Evolutionary conservation across 345 rosid species (phyloP), one percentile per base, ranked within the genome.

Genomic region (Murraya paniculata): DNA sequence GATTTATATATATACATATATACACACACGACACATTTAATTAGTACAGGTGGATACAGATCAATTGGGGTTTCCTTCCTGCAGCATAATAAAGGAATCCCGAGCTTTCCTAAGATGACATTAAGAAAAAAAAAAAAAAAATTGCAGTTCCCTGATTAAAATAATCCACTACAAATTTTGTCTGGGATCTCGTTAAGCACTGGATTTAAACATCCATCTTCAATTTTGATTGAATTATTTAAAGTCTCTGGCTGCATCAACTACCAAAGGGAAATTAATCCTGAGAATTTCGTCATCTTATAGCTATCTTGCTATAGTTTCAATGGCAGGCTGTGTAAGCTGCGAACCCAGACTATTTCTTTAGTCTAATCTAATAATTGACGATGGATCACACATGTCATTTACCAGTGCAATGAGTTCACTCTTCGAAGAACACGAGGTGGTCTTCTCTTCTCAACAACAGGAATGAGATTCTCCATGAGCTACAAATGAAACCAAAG

Each of bases 401-500:
- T 76, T 75, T 83, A 85, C 92, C 90, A 88, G 30, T 83, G 74
- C 81, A 70, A 14, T 0, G 91, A 88, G 28, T 68, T 67, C 78
- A 85, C 83, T 70, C 89, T 81, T n/a, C 81, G 77, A 70, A 88
- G 83, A 78, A 61, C 81, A 13, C 84, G 87, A 41, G 77, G 82
- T 8, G 81, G 85, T 69, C 77, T 86, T 72, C 60, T 78, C 75
- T 75, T 80, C 82, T 86, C 88, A 18, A 60, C 85, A n/a, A 84
- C 88, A 7, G 88, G 91, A n/a, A 86, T 78, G n/a, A 88, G 69
- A 72, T 84, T 88, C 78, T 84, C 79, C 89, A 86, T 82, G 38
- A 88, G 77, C 91, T 88, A 84, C 75, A 82, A 58, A 62, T 73
- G 28, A 25, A 31, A 64, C 57, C 57, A 53, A 50, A 19, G 21